Conservation (phyloP, 2,329 filamentous ascomycete species). For the Microcera coccophila region DNA sequence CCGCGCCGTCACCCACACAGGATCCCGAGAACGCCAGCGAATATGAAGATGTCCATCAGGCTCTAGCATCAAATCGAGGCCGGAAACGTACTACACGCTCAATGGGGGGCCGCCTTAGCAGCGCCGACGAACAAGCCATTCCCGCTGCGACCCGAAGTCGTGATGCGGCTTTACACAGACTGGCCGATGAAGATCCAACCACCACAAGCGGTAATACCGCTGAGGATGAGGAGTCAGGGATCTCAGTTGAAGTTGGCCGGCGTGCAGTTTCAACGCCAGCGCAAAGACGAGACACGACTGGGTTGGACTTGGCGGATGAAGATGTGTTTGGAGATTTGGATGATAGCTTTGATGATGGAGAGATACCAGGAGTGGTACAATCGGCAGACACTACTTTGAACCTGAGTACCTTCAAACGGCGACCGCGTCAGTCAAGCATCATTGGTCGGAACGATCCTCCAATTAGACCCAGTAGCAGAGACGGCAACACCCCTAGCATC, state of each 20-base stretch:
- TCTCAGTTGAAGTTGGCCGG: conserved; percentile 37
- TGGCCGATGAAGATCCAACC: conserved; percentile 35
- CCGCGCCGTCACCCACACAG: conserved; percentile 15
- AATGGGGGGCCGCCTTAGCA: conserved; percentile 15
- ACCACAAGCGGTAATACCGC: conserved; percentile 24
- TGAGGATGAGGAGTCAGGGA: conserved; percentile 28
- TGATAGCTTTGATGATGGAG: conserved; percentile 41
- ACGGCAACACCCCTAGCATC: conserved; percentile 45
- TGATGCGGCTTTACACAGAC: conserved; percentile 36
- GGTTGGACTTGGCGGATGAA: conserved; percentile 46
- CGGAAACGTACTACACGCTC: conserved; percentile 24
- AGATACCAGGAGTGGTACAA: conserved; percentile 31
- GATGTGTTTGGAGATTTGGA: conserved; percentile 46
- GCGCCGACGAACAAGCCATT: conserved; percentile 26
- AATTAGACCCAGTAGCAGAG: conserved; percentile 51
- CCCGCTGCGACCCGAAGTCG: conserved; percentile 27
- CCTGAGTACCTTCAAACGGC: conserved; percentile 44
- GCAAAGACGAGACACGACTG: conserved; percentile 42
- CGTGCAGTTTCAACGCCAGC: conserved; percentile 33
- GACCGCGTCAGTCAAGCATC: conserved; percentile 48
- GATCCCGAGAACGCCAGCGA: conserved; percentile 15
- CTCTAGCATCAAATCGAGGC: conserved; percentile 16
- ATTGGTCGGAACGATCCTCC: conserved; percentile 48
- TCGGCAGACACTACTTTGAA: conserved; percentile 48
- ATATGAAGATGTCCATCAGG: conserved; percentile 10